These are phyloP conservation scores for Colletotrichum tamarilloi DNA, from an alignment of 2,329 filamentous ascomycete species.

Conservation along the genomic window DNA sequence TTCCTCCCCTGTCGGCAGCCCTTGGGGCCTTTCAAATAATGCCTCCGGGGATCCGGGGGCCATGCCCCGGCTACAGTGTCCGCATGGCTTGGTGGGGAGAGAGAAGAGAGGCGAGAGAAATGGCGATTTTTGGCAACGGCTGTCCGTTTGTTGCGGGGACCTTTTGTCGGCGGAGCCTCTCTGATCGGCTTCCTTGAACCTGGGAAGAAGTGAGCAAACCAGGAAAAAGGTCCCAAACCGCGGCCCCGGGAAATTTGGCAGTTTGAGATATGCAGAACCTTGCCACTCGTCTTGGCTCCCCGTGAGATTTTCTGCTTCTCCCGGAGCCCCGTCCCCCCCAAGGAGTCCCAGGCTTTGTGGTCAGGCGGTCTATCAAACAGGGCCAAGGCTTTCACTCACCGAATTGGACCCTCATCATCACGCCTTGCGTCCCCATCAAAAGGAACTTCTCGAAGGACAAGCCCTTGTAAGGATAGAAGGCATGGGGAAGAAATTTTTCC, in stretches of 20 bases:
- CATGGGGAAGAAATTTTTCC: not conserved
- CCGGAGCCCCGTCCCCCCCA: not conserved
- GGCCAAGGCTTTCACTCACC: constrained; percentile 3
- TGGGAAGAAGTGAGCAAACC: constrained; percentile 3
- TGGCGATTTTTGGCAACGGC: not conserved
- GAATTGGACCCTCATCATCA: not conserved
- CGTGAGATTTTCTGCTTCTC: not conserved
- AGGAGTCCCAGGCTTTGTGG: not conserved
- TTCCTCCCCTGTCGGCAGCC: not conserved
- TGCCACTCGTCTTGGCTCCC: not conserved
- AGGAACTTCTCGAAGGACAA: not conserved
- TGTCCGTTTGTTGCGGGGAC: not conserved
- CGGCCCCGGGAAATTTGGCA: constrained; percentile 33
- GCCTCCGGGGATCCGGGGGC: constrained; percentile 24
- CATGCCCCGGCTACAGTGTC: constrained; percentile 24
- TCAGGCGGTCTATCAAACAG: not conserved
- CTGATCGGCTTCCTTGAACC: not conserved
- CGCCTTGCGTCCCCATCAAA: not conserved
- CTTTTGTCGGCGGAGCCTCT: not conserved
- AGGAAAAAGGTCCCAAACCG: constrained; percentile 26
- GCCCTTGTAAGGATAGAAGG: not conserved
- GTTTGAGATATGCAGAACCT: constrained; percentile 26
- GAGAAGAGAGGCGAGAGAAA: not conserved
- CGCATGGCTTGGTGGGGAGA: constrained; percentile 13
- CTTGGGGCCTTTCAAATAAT: not conserved